Conservation (phyloP, 768 basidiomycete genomes). For the Albatrellus ellisii region DNA sequence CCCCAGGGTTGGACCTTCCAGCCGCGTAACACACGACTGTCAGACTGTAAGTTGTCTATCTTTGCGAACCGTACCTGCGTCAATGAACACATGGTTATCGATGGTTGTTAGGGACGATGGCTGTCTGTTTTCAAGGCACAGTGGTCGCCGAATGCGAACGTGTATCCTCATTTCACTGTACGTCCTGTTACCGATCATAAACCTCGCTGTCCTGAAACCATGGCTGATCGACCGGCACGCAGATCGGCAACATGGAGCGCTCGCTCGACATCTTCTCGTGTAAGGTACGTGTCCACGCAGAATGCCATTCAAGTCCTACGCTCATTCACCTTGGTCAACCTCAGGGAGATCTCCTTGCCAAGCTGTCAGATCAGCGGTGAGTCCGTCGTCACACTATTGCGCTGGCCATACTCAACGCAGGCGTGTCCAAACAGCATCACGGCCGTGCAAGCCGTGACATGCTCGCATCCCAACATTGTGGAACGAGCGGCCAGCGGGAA, state of each 20-base stretch:
- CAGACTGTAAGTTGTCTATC: conserved; percentile 48
- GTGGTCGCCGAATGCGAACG: conserved; percentile 69
- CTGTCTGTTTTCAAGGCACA: conserved; percentile 63
- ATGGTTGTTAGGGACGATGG: conserved; percentile 56
- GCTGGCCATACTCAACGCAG: background rate
- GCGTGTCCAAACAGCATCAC: conserved; percentile 39
- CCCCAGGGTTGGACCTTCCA: conserved; percentile 50
- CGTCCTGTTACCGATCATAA: too few relatives aligned
- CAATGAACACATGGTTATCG: background rate
- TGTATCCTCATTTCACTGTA: conserved; percentile 77
- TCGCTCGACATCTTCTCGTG: conserved; percentile 61
- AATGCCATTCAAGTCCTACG: background rate
- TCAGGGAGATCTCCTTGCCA: conserved; percentile 62
- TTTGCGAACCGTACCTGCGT: background rate
- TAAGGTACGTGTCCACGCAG: conserved; percentile 31
- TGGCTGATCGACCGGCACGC: background rate
- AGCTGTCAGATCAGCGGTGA: conserved; percentile 48
- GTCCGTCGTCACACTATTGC: conserved; percentile 9
- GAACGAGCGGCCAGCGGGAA: conserved; percentile 72
- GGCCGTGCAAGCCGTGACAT: conserved; percentile 85
- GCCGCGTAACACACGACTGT: conserved; percentile 55
- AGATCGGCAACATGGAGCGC: conserved; percentile 76
- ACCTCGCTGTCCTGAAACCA: background rate
- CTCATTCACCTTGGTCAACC: background rate
- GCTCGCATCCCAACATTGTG: conserved; percentile 64